Base-by-base conservation (phyloP, 345 rosid species). In the Linum lewisii region DNA sequence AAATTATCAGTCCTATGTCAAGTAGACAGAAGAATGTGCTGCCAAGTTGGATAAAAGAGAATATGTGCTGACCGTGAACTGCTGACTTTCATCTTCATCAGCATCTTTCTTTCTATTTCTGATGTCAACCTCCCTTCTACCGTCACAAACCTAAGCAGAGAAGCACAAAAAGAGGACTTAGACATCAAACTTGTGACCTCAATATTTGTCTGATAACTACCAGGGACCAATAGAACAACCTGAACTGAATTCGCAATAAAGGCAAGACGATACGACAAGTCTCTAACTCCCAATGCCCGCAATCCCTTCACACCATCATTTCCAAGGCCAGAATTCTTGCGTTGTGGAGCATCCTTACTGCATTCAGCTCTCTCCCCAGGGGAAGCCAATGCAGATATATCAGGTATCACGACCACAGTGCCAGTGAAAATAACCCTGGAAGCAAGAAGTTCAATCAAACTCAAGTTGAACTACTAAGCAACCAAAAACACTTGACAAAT, bases 351-450 rank as follows among this genome's bases (percentile, higher is more conserved):
- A 61, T 93, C 99, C 29, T 83, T 74, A 2, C 88, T 81, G 58
- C 89, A 83, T 73, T 88, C 91, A 38, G 94, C 83, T 77, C 95
- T 83, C 84, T 89, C 97, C 51, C 99, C 99, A 51, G 95, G 94
- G 38, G 99, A 84, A 10, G 94, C 95, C 70, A 93, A 60, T 23
- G 99, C 97, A 65, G 73, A 71, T 74, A 89, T 88, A 71, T 89
- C 97, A 7, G 99, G 99, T 71, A 93, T 85, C 23, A 86, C 99
- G 73, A 89, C 99, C 2, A 85, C 81, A 0, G 94, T 82, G 44
- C 99, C 99, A 0, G 97, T 87, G 71, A 93, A 89, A 64, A 89
- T 76, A 62, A 93, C 99, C 78, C 98, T 92, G 86, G 1, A 63
- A 60, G 47, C 42, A 56, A 63, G 18, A 47, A 58, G 58, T 7